Conservation (phyloP, 2,329 filamentous ascomycete genomes). For the Diaporthe ampelina region DNA sequence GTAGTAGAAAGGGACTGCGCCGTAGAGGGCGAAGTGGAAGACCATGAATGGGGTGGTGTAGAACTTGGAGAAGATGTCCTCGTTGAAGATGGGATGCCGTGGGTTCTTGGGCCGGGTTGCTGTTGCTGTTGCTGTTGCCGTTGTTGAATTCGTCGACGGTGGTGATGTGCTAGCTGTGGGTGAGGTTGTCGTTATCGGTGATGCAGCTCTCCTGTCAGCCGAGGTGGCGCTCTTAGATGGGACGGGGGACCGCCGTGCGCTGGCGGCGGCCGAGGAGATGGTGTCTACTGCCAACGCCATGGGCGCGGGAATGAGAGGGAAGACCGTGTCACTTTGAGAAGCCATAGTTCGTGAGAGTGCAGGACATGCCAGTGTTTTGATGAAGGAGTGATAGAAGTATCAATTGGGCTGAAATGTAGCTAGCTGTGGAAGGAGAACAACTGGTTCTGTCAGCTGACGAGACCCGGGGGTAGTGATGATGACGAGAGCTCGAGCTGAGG, state of each 20-base stretch:
- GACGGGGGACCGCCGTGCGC: slow-evolving; percentile 25
- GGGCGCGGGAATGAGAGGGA: slow-evolving; percentile 40
- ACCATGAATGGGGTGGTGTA: slow-evolving; percentile 31
- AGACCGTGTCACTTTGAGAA: slow-evolving; percentile 22
- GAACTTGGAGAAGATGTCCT: slow-evolving; percentile 39
- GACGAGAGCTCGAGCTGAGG: slow-evolving; percentile 11
- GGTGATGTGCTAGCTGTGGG: not conserved
- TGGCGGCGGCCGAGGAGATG: slow-evolving; percentile 31
- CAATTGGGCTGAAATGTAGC: not conserved
- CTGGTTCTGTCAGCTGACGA: not conserved
- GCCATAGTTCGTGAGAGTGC: slow-evolving; percentile 32
- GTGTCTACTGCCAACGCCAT: slow-evolving; percentile 40
- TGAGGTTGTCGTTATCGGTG: not conserved
- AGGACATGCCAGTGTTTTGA: not conserved
- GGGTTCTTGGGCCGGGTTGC: not conserved
- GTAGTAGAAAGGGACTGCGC: slow-evolving; percentile 37
- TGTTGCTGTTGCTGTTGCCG: not conserved
- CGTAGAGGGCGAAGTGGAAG: slow-evolving; percentile 39
- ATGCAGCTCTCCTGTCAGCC: not conserved
- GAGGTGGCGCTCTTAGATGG: not conserved
- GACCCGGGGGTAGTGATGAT: not conserved
- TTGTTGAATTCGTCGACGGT: not conserved
- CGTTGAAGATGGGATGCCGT: slow-evolving; percentile 34
- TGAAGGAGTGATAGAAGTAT: not conserved
- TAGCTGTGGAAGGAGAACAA: not conserved